phyloP scores from a whole-genome alignment of 305 asterid species.

The Solanum hybrid region DNA sequence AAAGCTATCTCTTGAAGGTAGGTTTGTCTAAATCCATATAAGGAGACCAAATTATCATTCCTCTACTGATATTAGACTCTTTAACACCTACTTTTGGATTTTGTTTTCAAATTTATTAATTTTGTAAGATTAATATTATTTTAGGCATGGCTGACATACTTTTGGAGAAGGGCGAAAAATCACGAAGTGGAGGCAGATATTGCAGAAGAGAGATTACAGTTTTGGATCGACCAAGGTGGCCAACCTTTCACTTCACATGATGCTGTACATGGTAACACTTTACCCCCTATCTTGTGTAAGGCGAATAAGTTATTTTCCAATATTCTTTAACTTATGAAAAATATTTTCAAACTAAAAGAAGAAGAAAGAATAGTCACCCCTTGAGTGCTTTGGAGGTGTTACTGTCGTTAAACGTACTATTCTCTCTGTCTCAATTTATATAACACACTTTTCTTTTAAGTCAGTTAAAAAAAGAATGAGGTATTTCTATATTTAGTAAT shows the following conservation, averaged over 20 bases:
- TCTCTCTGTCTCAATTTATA: background rate
- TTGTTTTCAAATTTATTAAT: background rate
- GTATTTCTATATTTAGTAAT: background rate
- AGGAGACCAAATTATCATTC: background rate
- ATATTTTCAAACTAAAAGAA: background rate
- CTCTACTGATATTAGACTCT: background rate
- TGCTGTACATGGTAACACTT: slow-evolving; percentile 56
- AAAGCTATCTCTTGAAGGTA: background rate
- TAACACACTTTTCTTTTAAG: no score
- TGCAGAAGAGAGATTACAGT: slow-evolving; percentile 57
- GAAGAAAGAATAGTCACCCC: background rate
- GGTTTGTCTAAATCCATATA: background rate
- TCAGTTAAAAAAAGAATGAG: background rate
- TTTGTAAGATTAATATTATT: background rate
- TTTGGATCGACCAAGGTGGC: slow-evolving; percentile 53
- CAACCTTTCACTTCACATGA: slow-evolving; percentile 54
- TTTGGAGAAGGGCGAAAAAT: slow-evolving; percentile 68
- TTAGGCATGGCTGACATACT: slow-evolving; percentile 65
- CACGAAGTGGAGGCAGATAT: slow-evolving; percentile 63
- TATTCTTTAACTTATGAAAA: background rate
- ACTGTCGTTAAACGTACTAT: background rate
- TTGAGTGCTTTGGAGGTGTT: background rate
- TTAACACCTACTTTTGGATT: background rate
- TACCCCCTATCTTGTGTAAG: background rate
- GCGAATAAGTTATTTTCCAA: background rate